Conservation (phyloP, 768 basidiomycete species). For the Pleurotus platypus region DNA sequence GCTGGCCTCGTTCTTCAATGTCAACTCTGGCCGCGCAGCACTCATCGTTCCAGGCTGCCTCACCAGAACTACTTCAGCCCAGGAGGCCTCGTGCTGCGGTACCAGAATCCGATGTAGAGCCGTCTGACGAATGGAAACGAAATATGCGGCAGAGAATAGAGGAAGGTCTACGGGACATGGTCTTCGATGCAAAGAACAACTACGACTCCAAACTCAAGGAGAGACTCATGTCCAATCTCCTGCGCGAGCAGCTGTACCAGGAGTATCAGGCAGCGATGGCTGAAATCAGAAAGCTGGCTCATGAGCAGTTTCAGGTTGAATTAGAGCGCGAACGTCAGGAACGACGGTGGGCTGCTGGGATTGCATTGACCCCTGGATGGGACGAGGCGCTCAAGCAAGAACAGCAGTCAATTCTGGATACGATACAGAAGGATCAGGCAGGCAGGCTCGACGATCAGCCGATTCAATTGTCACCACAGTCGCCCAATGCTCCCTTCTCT, state of each 20-base stretch:
- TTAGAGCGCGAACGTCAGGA: conserved; percentile 47
- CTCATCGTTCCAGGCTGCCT: not conserved
- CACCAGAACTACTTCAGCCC: not conserved
- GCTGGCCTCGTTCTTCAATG: conserved; percentile 7
- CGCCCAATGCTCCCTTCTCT: not conserved
- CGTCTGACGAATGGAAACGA: conserved; percentile 54
- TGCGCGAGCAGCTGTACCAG: conserved; percentile 29
- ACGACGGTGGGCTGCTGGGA: conserved; percentile 44
- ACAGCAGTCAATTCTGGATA: conserved; percentile 43
- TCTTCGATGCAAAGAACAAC: conserved; percentile 64
- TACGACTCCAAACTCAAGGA: conserved; percentile 48
- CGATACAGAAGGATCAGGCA: conserved; percentile 31
- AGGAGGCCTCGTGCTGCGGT: not conserved
- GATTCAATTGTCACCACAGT: conserved; percentile 10
- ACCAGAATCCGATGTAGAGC: conserved; percentile 35
- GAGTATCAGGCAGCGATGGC: conserved; percentile 40
- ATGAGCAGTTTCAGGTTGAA: conserved; percentile 40
- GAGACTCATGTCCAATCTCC: conserved; percentile 26
- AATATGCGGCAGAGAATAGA: conserved; percentile 46
- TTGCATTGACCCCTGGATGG: conserved; percentile 24
- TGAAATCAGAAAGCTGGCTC: conserved; percentile 39
- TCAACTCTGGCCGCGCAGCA: conserved; percentile 9
- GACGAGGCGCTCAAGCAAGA: conserved; percentile 27
- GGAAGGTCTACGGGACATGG: conserved; percentile 32
- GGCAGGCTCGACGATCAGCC: conserved; percentile 18